phyloP scores from a whole-genome alignment of 495 filamentous ascomycete species.

The Emericellopsis terricola region DNA sequence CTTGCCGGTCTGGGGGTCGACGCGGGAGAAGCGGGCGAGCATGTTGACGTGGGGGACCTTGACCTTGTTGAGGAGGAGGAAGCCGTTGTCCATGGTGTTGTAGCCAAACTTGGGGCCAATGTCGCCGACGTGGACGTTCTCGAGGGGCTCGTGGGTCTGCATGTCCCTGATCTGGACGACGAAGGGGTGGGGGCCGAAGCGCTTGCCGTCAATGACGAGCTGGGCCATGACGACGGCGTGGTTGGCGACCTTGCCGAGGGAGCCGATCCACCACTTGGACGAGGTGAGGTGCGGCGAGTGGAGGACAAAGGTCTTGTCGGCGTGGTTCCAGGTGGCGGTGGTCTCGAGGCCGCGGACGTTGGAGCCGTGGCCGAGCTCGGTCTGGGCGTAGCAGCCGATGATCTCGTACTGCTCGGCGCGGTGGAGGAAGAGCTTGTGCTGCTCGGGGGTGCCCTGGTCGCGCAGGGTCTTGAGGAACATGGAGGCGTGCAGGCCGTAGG shows the following conservation, averaged over 20 bases:
- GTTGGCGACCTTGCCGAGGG: slow-evolving; percentile 52
- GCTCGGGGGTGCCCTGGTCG: slow-evolving; percentile 51
- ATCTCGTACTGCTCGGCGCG: slow-evolving; percentile 44
- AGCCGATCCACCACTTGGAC: slow-evolving; percentile 69
- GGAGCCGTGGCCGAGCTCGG: slow-evolving; percentile 55
- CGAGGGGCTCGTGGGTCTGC: slow-evolving; percentile 49
- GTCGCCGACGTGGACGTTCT: slow-evolving; percentile 52
- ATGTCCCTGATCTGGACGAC: slow-evolving; percentile 56
- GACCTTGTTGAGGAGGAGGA: slow-evolving; percentile 51
- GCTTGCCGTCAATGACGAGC: slow-evolving; percentile 41
- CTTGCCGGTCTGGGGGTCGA: slow-evolving; percentile 41
- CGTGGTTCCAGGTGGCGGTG: slow-evolving; percentile 48
- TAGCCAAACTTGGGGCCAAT: slow-evolving; percentile 63
- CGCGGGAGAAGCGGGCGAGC: slow-evolving; percentile 43
- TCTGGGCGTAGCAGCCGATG: slow-evolving; percentile 64
- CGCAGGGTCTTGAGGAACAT: slow-evolving; percentile 57
- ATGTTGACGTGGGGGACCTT: slow-evolving; percentile 53
- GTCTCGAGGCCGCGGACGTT: slow-evolving; percentile 62
- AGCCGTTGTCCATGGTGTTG: slow-evolving; percentile 62
- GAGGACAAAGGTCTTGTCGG: slow-evolving; percentile 51
- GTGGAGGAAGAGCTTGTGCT: slow-evolving; percentile 48
- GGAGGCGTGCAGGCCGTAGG: slow-evolving; percentile 46
- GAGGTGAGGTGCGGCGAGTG: slow-evolving; percentile 49
- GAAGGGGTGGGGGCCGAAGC: slow-evolving; percentile 56
- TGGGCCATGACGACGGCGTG: slow-evolving; percentile 63